Evolutionary conservation across 371 early-diverging fungal genomes (phyloP), one percentile per base, ranked within the genome.

Genomic region (Lichtheimia corymbifera): DNA sequence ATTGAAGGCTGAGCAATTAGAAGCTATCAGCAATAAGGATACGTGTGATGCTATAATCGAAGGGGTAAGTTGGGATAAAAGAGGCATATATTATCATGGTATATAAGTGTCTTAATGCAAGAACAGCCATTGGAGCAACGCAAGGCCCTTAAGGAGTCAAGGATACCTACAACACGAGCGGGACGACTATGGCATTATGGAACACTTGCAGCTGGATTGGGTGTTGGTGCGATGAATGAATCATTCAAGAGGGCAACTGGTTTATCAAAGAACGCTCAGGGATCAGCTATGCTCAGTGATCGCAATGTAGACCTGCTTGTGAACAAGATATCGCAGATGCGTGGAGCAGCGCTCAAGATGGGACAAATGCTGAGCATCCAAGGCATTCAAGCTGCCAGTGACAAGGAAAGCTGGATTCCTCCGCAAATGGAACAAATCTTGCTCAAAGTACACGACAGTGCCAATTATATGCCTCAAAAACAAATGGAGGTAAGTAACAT

Each of bases 351-450:
- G 3, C 77, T 97, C 17, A 98, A 98, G 71, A 84, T 98, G 67
- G 98, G 98, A 0, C 98, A 98, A 69, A 96, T 98, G 95, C 65
- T 98, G 11, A 92, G 93, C 69, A 97, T 98, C 56, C 98, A 98
- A 76, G 97, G 87, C 62, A 80, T 74, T 30, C 68, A 71, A 43
- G 69, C 79, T 2, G 60, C 69, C 1, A 67, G 73, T 25, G 67
- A 77, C 4, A 62, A 63, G 6, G 63, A 67, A 22, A 65, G 76
- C 45, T 79, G 89, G 77, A 54, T 94, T 35, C 90, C 98, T 1
- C 83, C 84, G 22, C 93, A 95, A 64, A 65, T 97, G 42, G 92
- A 93, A 54, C 77, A 88, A 41, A 82, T 98, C 3, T 66, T 98
- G 55, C 74, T 89, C 53, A 80, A 91, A 18, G 96, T 97, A 4